These are phyloP conservation scores for Amanita pseudoporphyria DNA, from an alignment of 768 basidiomycete genomes.

Conservation along the genomic window DNA sequence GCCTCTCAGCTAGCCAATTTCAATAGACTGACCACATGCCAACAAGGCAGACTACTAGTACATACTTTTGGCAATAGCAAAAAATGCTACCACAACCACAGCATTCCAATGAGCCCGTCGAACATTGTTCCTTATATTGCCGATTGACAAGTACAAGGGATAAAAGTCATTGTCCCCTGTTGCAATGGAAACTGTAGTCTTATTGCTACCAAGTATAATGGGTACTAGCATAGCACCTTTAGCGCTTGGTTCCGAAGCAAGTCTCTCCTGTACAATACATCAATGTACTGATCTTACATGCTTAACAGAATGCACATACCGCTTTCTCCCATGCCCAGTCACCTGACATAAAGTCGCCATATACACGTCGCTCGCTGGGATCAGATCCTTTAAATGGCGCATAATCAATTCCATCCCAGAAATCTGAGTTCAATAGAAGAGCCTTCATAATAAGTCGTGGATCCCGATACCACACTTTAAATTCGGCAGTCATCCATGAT, in stretches of 20 bases:
- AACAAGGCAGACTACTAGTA: not conserved
- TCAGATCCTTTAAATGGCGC: not conserved
- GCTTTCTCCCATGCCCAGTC: too few species aligned
- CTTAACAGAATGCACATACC: too few species aligned
- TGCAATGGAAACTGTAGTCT: too few species aligned
- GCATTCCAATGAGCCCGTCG: constrained; percentile 13
- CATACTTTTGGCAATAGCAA: constrained; percentile 17
- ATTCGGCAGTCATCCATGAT: not conserved
- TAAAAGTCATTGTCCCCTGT: constrained; percentile 22
- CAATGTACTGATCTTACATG: constrained; percentile 9
- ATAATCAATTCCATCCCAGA: not conserved
- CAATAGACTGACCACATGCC: not conserved
- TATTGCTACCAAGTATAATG: constrained; percentile 22
- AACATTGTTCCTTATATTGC: constrained; percentile 12
- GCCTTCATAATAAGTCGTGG: not conserved
- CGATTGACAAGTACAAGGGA: constrained; percentile 14
- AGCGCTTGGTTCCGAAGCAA: constrained; percentile 10
- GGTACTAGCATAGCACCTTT: constrained; percentile 18
- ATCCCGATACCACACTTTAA: not conserved
- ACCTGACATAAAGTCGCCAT: too few species aligned
- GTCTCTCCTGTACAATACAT: constrained; percentile 12
- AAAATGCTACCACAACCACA: constrained; percentile 11
- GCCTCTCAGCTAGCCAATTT: not conserved
- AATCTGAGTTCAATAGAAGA: not conserved
- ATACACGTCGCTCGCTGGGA: not conserved